Base-by-base conservation (phyloP, 2,329 filamentous ascomycete genomes). In the Alternaria sp. region DNA sequence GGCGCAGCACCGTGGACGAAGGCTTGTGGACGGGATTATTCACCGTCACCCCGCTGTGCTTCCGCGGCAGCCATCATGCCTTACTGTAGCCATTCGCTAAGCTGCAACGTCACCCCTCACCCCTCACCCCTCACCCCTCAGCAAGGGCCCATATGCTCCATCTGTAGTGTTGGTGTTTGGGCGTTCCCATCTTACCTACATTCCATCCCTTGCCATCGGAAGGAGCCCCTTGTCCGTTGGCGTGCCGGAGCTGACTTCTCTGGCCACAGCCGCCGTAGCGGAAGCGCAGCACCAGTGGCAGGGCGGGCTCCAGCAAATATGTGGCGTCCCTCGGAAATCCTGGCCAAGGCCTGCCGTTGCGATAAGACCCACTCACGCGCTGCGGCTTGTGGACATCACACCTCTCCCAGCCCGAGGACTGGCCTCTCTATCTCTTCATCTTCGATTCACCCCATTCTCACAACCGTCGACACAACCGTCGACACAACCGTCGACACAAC, bases 281-380 rank as follows among this genome's bases (percentile, higher is more conserved):
- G 51, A 50, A 36, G 55, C 51, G 50, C 34, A 63, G 34, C 53
- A 54, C 37, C 33, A 51, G 37, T 51, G 34, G 52, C 62, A 53
- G 58, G 63, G 63, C 58, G 58, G 54, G 23, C 53, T 54, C 54
- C 54, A 56, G 50, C 54, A 48, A 56, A 57, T 58, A 51, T 58
- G 58, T 63, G 61, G 61, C 61, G 54, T 56, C 41, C 58, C 48
- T 54, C 58, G 51, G 54, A 57, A 48, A 60, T 60, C 58, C 58
- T 55, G 54, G 61, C 54, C 57, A 63, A 61, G 60, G 53, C 31
- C 50, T 65, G 62, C 62, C 57, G 60, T 58, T 55, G 66, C 68
- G 70, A 72, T 72, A 72, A 70, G 54, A 60, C 59, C 59, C 65
- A 67, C 62, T 50, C 56, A 54, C 44, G 51, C 31, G 54, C 56